Conservation (phyloP, 108 stramenopile genomes). For the Epithemia pelagica region DNA sequence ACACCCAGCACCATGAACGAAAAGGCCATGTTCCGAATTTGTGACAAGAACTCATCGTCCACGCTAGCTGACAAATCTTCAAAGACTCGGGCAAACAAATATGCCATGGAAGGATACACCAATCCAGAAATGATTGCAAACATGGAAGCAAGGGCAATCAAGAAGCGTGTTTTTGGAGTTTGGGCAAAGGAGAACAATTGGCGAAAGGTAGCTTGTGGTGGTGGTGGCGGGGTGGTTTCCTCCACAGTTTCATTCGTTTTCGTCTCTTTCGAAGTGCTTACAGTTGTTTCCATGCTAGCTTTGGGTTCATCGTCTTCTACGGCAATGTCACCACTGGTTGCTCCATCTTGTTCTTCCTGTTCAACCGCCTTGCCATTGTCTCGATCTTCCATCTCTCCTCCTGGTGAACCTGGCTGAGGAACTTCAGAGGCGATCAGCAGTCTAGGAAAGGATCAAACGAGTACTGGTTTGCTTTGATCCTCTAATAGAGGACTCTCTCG, state of each 20-base stretch:
- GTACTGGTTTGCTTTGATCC: no score
- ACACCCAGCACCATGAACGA: slow-evolving; percentile 40
- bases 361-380: no score
- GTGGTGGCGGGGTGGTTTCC: no score
- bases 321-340: no score
- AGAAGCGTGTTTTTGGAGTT: neutral
- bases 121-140: slow-evolving; percentile 2
- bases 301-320: no score
- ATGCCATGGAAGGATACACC: slow-evolving; percentile 26
- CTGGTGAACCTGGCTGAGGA: no score
- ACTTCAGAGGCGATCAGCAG: no score
- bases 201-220: slow-evolving; percentile 3
- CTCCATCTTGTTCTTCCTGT: no score
- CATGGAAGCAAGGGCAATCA: neutral
- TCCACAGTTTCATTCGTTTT: neutral
- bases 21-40: slow-evolving; percentile 33
- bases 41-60: slow-evolving; percentile 17
- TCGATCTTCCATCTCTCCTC: no score
- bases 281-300: no score
- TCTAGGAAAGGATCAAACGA: no score
- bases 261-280: neutral
- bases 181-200: slow-evolving; percentile 14
- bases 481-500: no score
- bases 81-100: slow-evolving; percentile 35
- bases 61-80: slow-evolving; percentile 26